These are phyloP conservation scores for Ascocoryne sarcoides DNA, from an alignment of 2,329 filamentous ascomycete genomes.

Conservation along the genomic window DNA sequence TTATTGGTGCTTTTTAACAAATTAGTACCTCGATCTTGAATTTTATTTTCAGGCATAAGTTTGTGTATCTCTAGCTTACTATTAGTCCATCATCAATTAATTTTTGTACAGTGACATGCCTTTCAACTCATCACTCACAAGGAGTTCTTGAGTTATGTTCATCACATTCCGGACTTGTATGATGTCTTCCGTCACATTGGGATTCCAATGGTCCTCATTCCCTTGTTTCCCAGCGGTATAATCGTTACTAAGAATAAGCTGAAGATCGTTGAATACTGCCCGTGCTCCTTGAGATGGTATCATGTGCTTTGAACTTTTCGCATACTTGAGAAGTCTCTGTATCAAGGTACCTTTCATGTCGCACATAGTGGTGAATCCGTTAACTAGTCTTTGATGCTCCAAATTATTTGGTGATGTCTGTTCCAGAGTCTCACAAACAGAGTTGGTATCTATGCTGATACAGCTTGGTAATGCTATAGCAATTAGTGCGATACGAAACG, in stretches of 20 bases:
- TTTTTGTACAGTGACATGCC: constrained; percentile 2
- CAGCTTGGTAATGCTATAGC: constrained; percentile 11
- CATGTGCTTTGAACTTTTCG: constrained; percentile 1
- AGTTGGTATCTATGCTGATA: constrained; percentile 14
- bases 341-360: constrained; percentile 1
- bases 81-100: constrained; percentile 2
- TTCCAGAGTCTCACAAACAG: constrained; percentile 3
- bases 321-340: constrained; percentile 9
- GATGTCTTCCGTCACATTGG: constrained; percentile 7
- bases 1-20: constrained; percentile 3
- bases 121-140: constrained; percentile 1
- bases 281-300: constrained; percentile 6
- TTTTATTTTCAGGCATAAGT: constrained; percentile 1
- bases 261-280: constrained; percentile 13
- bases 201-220: constrained; percentile 1
- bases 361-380: not conserved
- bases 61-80: constrained; percentile 3
- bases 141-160: constrained; percentile 7
- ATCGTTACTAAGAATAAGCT: constrained; percentile 7
- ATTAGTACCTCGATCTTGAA: constrained; percentile 1
- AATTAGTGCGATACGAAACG: constrained; percentile 2
- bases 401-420: not conserved
- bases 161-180: constrained; percentile 11
- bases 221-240: not conserved
- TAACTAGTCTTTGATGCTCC: constrained; percentile 1